These are phyloP conservation scores for Lactarius akahatsu DNA, from an alignment of 768 basidiomycete genomes.

Conservation along the genomic window DNA sequence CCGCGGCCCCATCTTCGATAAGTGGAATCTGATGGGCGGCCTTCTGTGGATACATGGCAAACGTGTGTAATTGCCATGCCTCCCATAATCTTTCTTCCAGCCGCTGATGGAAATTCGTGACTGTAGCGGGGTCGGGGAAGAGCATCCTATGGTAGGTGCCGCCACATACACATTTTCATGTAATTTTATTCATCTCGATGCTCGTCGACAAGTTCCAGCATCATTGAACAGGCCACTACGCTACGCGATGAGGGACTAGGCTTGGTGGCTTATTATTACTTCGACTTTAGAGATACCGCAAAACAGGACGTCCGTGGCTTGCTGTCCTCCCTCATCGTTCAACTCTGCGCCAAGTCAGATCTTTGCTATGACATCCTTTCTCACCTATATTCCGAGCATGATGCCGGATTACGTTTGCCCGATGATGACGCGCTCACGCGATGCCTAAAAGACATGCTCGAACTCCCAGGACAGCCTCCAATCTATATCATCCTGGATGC, in stretches of 20 bases:
- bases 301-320: conserved; percentile 11
- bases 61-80: not conserved
- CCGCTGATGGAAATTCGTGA: not conserved
- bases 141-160: not conserved
- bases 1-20: not conserved
- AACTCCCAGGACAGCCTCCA: not conserved
- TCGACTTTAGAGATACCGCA: conserved; percentile 13
- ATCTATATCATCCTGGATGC: conserved; percentile 7
- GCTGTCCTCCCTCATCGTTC: conserved; percentile 13
- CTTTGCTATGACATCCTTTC: conserved; percentile 3
- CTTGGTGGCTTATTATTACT: conserved; percentile 19
- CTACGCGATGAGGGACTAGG: not conserved
- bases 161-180: not conserved
- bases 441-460: conserved; percentile 12
- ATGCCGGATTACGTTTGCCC: not conserved
- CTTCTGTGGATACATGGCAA: conserved; percentile 18
- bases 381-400: not conserved
- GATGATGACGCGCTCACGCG: not conserved
- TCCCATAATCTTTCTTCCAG: not conserved
- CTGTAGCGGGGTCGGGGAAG: not conserved
- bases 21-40: not conserved
- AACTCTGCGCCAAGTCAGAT: conserved; percentile 10
- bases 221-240: not conserved
- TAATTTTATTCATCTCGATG: not conserved
- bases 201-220: not conserved